Conservation (phyloP, 257 asterid genomes). For the Solanum neorickii region DNA sequence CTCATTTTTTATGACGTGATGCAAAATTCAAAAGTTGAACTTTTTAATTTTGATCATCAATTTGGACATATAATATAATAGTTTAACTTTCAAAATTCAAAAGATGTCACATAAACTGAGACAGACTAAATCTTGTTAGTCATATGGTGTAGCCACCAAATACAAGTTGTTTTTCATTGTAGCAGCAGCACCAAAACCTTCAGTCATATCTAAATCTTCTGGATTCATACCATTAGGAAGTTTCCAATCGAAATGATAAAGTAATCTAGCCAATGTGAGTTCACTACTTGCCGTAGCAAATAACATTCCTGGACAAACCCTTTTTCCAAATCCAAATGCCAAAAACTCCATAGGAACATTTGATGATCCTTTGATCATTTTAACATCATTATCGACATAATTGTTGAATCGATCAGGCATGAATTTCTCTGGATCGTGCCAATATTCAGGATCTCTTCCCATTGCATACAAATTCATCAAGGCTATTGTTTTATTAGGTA, state of each 20-base stretch:
- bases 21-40: too few species aligned
- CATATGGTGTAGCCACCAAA: background rate
- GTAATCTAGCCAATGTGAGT: conserved; percentile 4
- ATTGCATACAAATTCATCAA: conserved; percentile 5
- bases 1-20: too few species aligned
- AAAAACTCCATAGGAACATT: background rate
- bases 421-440: background rate
- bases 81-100: too few species aligned
- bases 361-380: background rate
- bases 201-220: conserved; percentile 10
- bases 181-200: background rate
- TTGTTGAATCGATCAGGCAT: background rate
- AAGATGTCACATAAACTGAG: too few species aligned
- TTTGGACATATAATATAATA: too few species aligned
- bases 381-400: too few species aligned
- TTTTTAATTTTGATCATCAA: too few species aligned
- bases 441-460: background rate
- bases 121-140: too few species aligned
- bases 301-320: conserved; percentile 19
- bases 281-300: conserved; percentile 8
- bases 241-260: conserved; percentile 21
- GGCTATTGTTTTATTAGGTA: conserved; percentile 1
- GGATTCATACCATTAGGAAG: background rate
- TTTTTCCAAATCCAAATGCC: background rate
- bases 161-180: background rate